phyloP scores from a whole-genome alignment of 2,329 filamentous ascomycete species.

The Neoscytalidium dimidiatum region DNA sequence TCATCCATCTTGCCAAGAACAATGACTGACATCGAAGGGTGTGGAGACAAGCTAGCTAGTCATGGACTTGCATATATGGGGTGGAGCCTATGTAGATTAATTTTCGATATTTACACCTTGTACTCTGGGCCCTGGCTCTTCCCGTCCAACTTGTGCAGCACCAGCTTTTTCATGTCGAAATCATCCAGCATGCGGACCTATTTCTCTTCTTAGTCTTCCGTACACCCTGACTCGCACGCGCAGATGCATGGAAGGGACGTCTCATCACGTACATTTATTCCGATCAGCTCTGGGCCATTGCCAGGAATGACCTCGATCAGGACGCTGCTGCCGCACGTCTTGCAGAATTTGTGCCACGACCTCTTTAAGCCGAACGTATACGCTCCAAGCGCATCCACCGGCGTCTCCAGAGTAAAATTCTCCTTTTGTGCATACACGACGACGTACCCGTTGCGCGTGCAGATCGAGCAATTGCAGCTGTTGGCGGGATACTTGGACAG shows the following conservation, averaged over 20 bases:
- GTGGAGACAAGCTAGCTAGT: neutral
- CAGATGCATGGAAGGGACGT: too few relatives aligned
- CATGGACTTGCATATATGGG: neutral
- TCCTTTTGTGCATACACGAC: conserved; percentile 38
- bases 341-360: conserved; percentile 32
- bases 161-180: conserved; percentile 29
- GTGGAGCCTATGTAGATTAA: neutral
- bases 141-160: conserved; percentile 29
- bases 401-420: conserved; percentile 29
- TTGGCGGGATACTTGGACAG: conserved; percentile 50
- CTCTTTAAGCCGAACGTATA: conserved; percentile 32
- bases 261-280: conserved; percentile 29
- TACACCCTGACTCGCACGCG: too few relatives aligned
- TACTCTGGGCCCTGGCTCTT: conserved; percentile 23
- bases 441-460: conserved; percentile 49
- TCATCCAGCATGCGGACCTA: conserved; percentile 33
- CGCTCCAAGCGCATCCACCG: conserved; percentile 25
- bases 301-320: neutral
- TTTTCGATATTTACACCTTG: conserved; percentile 13
- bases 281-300: conserved; percentile 26
- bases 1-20: neutral
- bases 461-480: conserved; percentile 54
- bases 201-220: neutral
- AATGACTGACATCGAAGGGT: neutral
- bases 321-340: conserved; percentile 30